Percentiles rank a stretch among this genome's conserved stretches.
phyloP scores from a whole-genome alignment of 345 rosid species.

The Mangifera indica region DNA sequence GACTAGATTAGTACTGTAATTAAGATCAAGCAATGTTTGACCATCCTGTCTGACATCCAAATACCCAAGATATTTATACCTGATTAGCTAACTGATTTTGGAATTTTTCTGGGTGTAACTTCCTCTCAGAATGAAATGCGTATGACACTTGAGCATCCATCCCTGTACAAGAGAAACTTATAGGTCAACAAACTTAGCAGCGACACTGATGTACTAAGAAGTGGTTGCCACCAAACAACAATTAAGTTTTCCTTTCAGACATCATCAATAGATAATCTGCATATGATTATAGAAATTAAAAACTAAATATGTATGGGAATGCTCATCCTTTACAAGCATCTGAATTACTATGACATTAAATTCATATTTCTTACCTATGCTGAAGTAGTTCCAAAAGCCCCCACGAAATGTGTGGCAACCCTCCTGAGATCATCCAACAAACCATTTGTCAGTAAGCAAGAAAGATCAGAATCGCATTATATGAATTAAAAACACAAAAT shows the following conservation, averaged over 20 bases:
- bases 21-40: neutral
- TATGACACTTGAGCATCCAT: conserved; percentile 81
- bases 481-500: conserved; percentile 9
- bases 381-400: conserved; percentile 85
- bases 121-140: conserved; percentile 71
- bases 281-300: neutral
- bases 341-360: neutral
- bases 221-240: neutral
- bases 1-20: neutral
- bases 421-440: conserved; percentile 40
- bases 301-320: neutral
- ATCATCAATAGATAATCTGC: neutral
- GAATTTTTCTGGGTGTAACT: conserved; percentile 63
- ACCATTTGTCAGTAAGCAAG: conserved; percentile 10
- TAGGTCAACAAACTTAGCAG: conserved; percentile 1
- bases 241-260: neutral
- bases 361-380: conserved; percentile 55
- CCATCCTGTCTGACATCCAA: neutral
- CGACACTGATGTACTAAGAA: neutral
- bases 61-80: conserved; percentile 27
- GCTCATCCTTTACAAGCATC: neutral
- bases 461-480: neutral
- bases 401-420: conserved; percentile 72
- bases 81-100: conserved; percentile 65
- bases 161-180: conserved; percentile 38